Conservation (phyloP, 2,329 filamentous ascomycete species). For the Trichoderma cornu-damae region DNA sequence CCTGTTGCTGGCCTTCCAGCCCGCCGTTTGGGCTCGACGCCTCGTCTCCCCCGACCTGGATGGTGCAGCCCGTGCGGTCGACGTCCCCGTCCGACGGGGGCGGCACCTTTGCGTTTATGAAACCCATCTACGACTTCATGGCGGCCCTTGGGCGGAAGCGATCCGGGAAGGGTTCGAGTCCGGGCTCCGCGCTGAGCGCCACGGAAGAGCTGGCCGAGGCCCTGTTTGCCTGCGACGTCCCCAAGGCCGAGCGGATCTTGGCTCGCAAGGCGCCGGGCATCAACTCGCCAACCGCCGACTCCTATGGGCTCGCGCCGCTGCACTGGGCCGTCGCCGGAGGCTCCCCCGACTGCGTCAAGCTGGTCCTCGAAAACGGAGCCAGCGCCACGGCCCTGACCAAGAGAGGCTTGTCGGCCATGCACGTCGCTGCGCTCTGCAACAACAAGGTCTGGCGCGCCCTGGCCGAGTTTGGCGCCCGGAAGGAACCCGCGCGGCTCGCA, state of each 20-base stretch:
- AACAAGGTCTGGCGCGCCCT: constrained; percentile 1
- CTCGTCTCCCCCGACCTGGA: neutral
- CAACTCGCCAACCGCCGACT: neutral
- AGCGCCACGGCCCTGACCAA: neutral
- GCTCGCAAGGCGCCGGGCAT: neutral
- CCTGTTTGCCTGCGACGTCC: neutral
- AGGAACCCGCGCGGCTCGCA: neutral
- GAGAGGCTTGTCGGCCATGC: neutral
- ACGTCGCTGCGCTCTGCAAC: constrained; percentile 9
- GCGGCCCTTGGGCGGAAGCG: neutral
- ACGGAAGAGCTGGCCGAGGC: constrained; percentile 1
- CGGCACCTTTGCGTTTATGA: constrained; percentile 5
- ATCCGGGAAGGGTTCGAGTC: neutral
- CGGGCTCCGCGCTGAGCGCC: neutral
- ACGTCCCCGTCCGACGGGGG: neutral
- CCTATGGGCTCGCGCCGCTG: constrained; percentile 1
- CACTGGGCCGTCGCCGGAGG: constrained; percentile 15
- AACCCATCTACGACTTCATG: constrained; percentile 8
- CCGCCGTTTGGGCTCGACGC: neutral
- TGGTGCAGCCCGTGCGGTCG: neutral
- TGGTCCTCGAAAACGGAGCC: neutral
- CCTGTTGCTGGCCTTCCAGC: neutral
- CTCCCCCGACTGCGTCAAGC: neutral
- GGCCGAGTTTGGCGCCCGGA: neutral
- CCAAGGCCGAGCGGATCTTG: neutral